phyloP scores from a whole-genome alignment of 352 stramenopile genomes.

The Pythium oligandrum region DNA sequence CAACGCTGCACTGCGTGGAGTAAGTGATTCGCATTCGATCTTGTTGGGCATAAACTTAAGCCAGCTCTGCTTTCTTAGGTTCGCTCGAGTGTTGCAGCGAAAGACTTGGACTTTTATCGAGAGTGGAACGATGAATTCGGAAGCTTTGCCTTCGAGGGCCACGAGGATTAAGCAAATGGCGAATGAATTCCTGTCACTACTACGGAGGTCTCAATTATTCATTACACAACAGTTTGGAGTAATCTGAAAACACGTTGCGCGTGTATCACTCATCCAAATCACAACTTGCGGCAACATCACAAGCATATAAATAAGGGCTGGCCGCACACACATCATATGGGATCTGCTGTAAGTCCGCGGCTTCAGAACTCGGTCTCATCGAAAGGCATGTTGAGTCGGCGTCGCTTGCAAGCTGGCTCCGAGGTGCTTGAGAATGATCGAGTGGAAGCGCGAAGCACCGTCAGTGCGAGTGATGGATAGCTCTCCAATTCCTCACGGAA shows the following conservation, averaged over 20 bases:
- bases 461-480: slow-evolving; percentile 70
- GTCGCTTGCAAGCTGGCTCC: slow-evolving; percentile 57
- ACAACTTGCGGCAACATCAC: too few species aligned
- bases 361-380: slow-evolving; percentile 65
- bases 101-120: slow-evolving; percentile 92
- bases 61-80: slow-evolving; percentile 41
- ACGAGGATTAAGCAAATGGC: slow-evolving; percentile 31
- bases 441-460: slow-evolving; percentile 64
- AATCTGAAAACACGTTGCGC: too few species aligned
- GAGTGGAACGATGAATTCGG: slow-evolving; percentile 94
- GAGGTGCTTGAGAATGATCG: slow-evolving; percentile 21
- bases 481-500: slow-evolving; percentile 80
- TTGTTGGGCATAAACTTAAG: slow-evolving; percentile 1
- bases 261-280: too few species aligned
- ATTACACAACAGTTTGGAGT: too few species aligned
- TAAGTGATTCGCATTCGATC: slow-evolving; percentile 20
- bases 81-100: slow-evolving; percentile 92
- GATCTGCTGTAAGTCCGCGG: slow-evolving; percentile 4
- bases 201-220: too few species aligned
- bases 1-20: slow-evolving; percentile 84
- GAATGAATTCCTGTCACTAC: too few species aligned
- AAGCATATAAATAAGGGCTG: slow-evolving; percentile 13
- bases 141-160: slow-evolving; percentile 77
- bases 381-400: slow-evolving; percentile 79
- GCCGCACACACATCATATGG: neutral